Evolutionary conservation across 345 rosid genomes (phyloP).

Genomic region (Linum usitatissimum): DNA sequence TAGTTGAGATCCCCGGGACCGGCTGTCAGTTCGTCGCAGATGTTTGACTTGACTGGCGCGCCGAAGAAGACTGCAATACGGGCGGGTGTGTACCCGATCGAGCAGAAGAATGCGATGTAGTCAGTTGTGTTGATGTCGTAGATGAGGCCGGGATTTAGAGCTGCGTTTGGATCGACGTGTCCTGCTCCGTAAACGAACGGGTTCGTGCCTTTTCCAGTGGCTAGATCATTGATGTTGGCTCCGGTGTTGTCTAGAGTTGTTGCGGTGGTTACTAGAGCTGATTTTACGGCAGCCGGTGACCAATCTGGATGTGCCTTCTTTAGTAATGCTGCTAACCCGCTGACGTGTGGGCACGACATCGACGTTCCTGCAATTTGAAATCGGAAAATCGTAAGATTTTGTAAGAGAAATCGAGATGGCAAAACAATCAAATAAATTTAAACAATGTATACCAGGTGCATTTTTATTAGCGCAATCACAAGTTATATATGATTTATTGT

Average conservation of each 20-base stretch:
- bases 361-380: conserved; percentile 74
- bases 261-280: conserved; percentile 71
- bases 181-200: conserved; percentile 75
- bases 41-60: conserved; percentile 28
- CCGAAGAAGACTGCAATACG: conserved; percentile 48
- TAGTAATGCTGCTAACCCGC: conserved; percentile 71
- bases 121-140: conserved; percentile 47
- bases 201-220: conserved; percentile 47
- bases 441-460: no score
- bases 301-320: conserved; percentile 50
- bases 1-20: conserved; percentile 29
- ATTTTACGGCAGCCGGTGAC: conserved; percentile 66
- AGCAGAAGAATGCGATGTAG: conserved; percentile 63
- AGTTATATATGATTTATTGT: no score
- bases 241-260: conserved; percentile 61
- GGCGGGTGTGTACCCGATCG: conserved; percentile 49
- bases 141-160: conserved; percentile 68
- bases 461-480: no score
- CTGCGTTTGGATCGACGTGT: conserved; percentile 73
- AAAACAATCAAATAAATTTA: no score
- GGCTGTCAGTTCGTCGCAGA: conserved; percentile 22
- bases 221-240: conserved; percentile 52
- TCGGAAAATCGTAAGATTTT: conserved; percentile 27
- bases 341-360: conserved; percentile 85
- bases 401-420: conserved; percentile 14